A percentile compares a stretch with the other conserved stretches of the same genome.
These are phyloP conservation scores for Thuja plicata DNA, from an alignment of 83 land plant genomes.

Conservation along the genomic window DNA sequence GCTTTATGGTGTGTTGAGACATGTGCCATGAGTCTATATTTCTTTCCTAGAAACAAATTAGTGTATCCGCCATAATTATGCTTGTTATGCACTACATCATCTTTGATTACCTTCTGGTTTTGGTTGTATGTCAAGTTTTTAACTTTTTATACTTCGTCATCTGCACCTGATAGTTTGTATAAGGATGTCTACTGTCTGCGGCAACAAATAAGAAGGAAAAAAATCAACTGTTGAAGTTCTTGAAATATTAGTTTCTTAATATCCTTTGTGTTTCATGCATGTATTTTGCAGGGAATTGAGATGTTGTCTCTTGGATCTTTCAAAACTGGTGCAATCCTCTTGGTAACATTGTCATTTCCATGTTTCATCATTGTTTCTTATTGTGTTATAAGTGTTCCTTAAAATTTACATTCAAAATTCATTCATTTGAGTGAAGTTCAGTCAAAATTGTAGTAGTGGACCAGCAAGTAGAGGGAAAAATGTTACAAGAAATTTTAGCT, in stretches of 20 bases:
- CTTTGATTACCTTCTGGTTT: not conserved
- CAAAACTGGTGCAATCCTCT: constrained; percentile 92
- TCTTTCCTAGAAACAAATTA: not conserved
- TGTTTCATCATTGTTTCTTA: not conserved
- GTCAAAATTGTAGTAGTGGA: not conserved
- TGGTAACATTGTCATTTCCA: constrained; percentile 52
- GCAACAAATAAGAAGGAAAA: not conserved
- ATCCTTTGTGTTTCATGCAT: not conserved
- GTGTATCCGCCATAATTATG: not conserved
- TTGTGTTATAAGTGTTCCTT: not conserved
- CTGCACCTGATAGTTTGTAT: not conserved
- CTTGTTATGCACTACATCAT: not conserved
- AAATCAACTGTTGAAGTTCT: not conserved
- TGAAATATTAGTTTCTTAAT: not conserved
- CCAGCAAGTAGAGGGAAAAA: not conserved
- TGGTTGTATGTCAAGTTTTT: not conserved
- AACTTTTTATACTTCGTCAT: not conserved
- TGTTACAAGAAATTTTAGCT: not conserved
- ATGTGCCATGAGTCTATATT: not conserved
- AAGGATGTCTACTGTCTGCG: not conserved
- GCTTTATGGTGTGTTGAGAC: not conserved
- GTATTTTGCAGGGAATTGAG: constrained; percentile 90
- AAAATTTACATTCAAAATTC: not conserved
- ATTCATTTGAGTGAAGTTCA: not conserved
- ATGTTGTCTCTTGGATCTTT: constrained; percentile 98